Percentiles rank a stretch among this genome's conserved stretches.
Evolutionary conservation across 2,329 filamentous ascomycete species (phyloP).

Genomic region (Xylaria sp.): DNA sequence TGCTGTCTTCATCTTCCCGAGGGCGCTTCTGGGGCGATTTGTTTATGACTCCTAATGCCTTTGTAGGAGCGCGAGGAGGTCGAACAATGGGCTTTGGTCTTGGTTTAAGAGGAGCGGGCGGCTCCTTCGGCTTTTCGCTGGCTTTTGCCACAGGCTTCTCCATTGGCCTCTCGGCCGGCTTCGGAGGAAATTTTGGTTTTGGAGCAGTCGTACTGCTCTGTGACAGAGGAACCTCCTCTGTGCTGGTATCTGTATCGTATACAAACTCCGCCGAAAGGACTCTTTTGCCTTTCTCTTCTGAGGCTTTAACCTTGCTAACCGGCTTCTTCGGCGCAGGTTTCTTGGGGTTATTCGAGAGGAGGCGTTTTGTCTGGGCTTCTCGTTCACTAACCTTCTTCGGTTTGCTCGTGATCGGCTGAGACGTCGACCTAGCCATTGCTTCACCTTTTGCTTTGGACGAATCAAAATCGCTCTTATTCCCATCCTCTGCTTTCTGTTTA

Average conservation of each 20-base stretch:
- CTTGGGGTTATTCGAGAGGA: constrained; percentile 59
- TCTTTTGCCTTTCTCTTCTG: constrained; percentile 56
- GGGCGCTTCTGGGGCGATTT: constrained; percentile 61
- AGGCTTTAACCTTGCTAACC: constrained; percentile 57
- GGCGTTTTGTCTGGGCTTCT: constrained; percentile 67
- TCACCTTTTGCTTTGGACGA: constrained; percentile 55
- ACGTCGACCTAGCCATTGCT: constrained; percentile 61
- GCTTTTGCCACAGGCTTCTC: constrained; percentile 30
- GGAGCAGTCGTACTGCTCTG: constrained; percentile 49
- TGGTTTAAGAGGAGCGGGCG: constrained; percentile 44
- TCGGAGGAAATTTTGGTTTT: constrained; percentile 49
- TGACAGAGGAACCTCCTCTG: constrained; percentile 60
- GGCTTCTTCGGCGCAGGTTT: constrained; percentile 57
- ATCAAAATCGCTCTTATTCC: constrained; percentile 56
- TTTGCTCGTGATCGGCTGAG: constrained; percentile 63
- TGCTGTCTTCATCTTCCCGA: constrained; percentile 66
- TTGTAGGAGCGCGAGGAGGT: constrained; percentile 44
- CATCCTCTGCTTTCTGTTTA: constrained; percentile 64
- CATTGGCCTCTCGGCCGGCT: constrained; percentile 33
- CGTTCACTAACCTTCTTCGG: constrained; percentile 67
- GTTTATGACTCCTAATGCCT: constrained; percentile 48
- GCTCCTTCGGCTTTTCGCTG: constrained; percentile 46
- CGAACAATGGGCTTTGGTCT: constrained; percentile 52
- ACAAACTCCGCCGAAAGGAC: constrained; percentile 68
- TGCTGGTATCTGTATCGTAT: constrained; percentile 66